Evolutionary conservation across 345 rosid species (phyloP), one percentile per base, ranked within the genome.

Genomic region (Sisymbrium irio): DNA sequence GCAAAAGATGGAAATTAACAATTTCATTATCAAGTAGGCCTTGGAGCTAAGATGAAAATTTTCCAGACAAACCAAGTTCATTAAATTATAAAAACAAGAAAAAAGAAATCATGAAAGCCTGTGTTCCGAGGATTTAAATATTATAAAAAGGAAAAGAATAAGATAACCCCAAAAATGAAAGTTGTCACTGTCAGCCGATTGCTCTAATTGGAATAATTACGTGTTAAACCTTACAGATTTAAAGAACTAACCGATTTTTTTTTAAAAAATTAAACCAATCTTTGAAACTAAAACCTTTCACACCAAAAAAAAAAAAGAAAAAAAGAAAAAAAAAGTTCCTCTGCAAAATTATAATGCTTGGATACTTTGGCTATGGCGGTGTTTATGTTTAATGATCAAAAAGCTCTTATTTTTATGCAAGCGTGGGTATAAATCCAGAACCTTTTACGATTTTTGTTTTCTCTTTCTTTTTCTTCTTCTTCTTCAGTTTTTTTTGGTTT

Each of bases 371-470:
- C 90, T 76, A 88, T 82, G 87, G 88, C 89, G 88, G 97, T 90
- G 96, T 62, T 53, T 63, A 76, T 62, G 93, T 87, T 85, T 82
- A 93, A 93, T 89, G 96, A 90, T 89, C 93, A 86, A 83, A 50
- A 63, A 64, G 71, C 97, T 84, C 97, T 82, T 79, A 84, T 87
- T 93, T 93, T 86, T 1, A 90, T 87, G 98, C 93, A 93, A 83
- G 97, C 96, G 96, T 93, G 98, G 92, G 90, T 89, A 90, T 89
- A 87, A 86, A 90, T 82, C 82, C 87, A 79, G 82, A 76, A 75
- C 82, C 87, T 83, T 86, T 83, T 79, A 74, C 53, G 11, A 62
- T 72, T 4, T 67, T 61, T 57, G 0, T 11, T 51, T 51, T 32
- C 36, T 7, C 14, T n/a, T 70, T 63, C 74, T 68, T 67, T 61